These are phyloP conservation scores for Thalassia testudinum DNA, from an alignment of 116 monocot genomes.

Conservation along the genomic window DNA sequence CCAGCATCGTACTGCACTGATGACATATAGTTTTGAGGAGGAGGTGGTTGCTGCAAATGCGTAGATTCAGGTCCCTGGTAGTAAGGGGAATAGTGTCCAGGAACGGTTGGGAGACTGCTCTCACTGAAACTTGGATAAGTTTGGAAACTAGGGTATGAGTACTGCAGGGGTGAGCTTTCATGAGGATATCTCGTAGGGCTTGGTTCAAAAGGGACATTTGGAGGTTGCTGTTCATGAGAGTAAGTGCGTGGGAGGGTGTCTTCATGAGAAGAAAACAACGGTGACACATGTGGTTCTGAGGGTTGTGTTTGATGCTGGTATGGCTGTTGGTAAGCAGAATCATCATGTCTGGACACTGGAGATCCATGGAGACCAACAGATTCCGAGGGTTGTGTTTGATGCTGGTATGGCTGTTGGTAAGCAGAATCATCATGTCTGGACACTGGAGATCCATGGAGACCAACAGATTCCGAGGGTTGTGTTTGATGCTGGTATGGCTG, in stretches of 20 bases:
- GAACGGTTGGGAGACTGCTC: conserved; percentile 42
- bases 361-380: no score
- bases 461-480: no score
- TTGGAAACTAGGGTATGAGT: conserved; percentile 75
- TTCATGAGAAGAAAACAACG: conserved; percentile 3
- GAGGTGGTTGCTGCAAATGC: conserved; percentile 14
- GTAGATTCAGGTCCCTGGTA: conserved; percentile 32
- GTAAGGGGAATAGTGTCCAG: conserved; percentile 58
- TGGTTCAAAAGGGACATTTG: conserved; percentile 22
- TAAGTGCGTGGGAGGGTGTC: background rate
- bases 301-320: conserved; percentile 27
- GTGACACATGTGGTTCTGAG: conserved; percentile 13
- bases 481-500: no score
- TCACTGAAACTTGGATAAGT: conserved; percentile 85
- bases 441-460: no score
- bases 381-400: no score
- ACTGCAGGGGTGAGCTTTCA: conserved; percentile 8
- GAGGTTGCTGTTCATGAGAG: conserved; percentile 16
- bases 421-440: no score
- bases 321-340: conserved; percentile 25
- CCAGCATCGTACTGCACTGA: conserved; percentile 14
- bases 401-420: no score
- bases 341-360: conserved; percentile 19
- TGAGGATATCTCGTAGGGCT: conserved; percentile 17
- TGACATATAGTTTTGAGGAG: conserved; percentile 12